Base-by-base conservation (phyloP, 768 basidiomycete species). In the Leccinum ochraceum region DNA sequence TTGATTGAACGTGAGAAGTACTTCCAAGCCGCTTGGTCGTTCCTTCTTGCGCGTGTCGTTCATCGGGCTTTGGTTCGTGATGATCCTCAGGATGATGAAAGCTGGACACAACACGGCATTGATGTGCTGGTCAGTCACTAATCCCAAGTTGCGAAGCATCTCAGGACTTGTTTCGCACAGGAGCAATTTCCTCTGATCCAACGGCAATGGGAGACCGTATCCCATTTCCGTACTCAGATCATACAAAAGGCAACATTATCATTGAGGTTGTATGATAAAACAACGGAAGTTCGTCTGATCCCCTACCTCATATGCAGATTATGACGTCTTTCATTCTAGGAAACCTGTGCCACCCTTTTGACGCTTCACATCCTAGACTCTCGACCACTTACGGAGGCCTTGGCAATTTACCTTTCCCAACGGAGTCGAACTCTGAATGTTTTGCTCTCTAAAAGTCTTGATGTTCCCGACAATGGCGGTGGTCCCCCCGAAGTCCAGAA, bases 361-460 rank as follows among this genome's bases (percentile, higher is more conserved):
- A 88, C 91, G 0, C 82, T 98, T 48, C 88, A 95, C 71, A 80
- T 97, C n/a, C 82, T 98, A 28, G 95, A 97, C 68, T 93, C 92
- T 6, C 80, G 88, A 51, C 90, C 94, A 6, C 76, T 95, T 9
- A 71, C 78, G 22, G 92, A 95, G 53, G 87, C 90, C 0, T 76
- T 95, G 32, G 76, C 80, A 5, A 81, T 88, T 4, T 83, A 92
- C 59, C 82, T 97, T 4, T 72, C 79, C 0, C 94, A 97, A 71
- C 83, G 91, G 8, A 79, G 82, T 26, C 86, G 83, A 70, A 81
- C 83, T 3, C 72, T 92, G 6, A 79, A 83, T 22, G 66, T 74
- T 11, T 59, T 79, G 24, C 75, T 86, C 39, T 69, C 77, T 28
- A 77, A 77, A 58, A 69, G 50, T n/a, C 42, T 67, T 42, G 67